Evolutionary conservation across 768 basidiomycete species (phyloP).

Genomic region (Boletellus emodensis): DNA sequence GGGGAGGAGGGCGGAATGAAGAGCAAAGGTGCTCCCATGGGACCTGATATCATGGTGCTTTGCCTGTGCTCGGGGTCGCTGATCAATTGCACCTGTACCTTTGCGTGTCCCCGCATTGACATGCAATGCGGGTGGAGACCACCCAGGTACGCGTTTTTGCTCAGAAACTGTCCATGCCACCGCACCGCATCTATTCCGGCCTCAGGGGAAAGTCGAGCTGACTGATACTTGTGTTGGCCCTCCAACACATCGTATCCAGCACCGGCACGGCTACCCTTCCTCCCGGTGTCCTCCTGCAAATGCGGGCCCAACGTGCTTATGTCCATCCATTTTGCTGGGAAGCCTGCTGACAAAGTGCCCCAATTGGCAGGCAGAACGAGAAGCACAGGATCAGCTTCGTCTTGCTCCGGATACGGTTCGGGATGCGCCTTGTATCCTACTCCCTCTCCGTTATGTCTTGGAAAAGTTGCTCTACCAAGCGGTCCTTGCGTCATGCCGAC

Average conservation of each 20-base stretch:
- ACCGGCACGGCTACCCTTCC: conserved; percentile 21
- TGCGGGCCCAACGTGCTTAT: neutral
- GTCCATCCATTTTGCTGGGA: neutral
- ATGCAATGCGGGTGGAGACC: conserved; percentile 18
- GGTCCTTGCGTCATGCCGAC: conserved; percentile 24
- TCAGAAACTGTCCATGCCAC: conserved; percentile 14
- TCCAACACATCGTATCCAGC: neutral
- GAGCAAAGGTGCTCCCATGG: neutral
- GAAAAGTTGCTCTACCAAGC: conserved; percentile 4
- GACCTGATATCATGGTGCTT: conserved; percentile 1
- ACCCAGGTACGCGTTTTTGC: conserved; percentile 15
- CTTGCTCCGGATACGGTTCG: conserved; percentile 19
- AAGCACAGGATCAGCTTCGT: conserved; percentile 24
- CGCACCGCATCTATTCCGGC: conserved; percentile 17
- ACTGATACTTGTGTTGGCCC: conserved; percentile 1
- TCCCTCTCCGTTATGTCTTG: conserved; percentile 7
- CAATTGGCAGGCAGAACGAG: conserved; percentile 1
- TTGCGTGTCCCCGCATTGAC: neutral
- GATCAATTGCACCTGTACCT: conserved; percentile 10
- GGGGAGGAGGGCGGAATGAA: neutral
- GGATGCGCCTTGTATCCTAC: conserved; percentile 3
- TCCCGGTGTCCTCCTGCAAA: conserved; percentile 9
- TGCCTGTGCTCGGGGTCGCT: neutral
- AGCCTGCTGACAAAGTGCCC: neutral
- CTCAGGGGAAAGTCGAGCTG: neutral